These are phyloP conservation scores for Bipolaris zeicola DNA, from an alignment of 2,329 filamentous ascomycete species.

Conservation along the genomic window DNA sequence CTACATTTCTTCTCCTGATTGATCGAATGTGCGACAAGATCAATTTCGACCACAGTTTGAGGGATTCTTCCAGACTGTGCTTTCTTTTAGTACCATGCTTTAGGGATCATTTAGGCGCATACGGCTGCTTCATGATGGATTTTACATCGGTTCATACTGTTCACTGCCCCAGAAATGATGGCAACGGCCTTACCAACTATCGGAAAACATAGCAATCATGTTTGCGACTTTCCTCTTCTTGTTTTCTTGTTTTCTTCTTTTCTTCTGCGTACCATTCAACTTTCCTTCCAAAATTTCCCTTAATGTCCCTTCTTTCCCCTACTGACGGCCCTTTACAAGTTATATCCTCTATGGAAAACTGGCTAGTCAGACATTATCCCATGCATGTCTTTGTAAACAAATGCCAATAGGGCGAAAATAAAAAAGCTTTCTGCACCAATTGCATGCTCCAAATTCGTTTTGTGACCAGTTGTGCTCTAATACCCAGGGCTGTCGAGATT, in stretches of 20 bases:
- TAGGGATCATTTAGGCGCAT: background rate
- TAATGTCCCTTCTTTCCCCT: conserved; percentile 2
- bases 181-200: background rate
- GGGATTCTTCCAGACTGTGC: background rate
- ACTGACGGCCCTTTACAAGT: conserved; percentile 1
- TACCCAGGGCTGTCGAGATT: background rate
- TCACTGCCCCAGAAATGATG: conserved; percentile 1
- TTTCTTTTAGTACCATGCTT: conserved; percentile 1
- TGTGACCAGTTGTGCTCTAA: background rate
- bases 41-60: background rate
- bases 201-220: background rate
- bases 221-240: conserved; percentile 3
- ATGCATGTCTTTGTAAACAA: conserved; percentile 14
- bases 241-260: background rate
- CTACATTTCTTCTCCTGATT: conserved; percentile 2
- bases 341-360: conserved; percentile 5
- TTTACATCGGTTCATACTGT: conserved; percentile 1
- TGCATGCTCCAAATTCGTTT: background rate
- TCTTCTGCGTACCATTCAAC: conserved; percentile 6
- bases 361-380: background rate
- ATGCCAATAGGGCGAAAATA: conserved; percentile 19
- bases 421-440: conserved; percentile 19
- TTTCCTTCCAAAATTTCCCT: conserved; percentile 4
- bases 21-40: conserved; percentile 5
- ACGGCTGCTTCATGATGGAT: background rate